Percentiles rank a stretch among this genome's conserved stretches.
Conservation (phyloP, 306 rosid genomes). For the Prunus salicina region DNA sequence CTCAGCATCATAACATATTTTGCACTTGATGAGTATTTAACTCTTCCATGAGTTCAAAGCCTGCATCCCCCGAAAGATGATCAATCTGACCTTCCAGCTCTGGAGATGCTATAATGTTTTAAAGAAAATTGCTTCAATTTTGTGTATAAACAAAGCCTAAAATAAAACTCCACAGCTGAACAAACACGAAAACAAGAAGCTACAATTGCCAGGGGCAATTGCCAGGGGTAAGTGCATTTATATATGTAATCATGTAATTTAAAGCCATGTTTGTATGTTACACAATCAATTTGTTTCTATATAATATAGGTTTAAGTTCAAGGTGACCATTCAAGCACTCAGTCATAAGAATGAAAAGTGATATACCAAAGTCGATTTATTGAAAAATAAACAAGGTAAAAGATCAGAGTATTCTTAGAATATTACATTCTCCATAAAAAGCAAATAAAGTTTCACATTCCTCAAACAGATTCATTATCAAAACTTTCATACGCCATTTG, state of each 20-base stretch:
- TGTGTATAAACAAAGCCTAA: neutral
- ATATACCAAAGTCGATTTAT: too few relatives aligned
- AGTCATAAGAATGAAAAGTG: too few relatives aligned
- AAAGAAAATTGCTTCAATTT: neutral
- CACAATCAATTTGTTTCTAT: neutral
- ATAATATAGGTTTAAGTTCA: too few relatives aligned
- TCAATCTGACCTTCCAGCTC: conserved; percentile 15
- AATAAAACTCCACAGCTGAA: neutral
- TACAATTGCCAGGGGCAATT: neutral
- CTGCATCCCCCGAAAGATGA: conserved; percentile 27
- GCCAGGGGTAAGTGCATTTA: neutral
- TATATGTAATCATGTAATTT: neutral
- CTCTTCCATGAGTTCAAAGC: conserved; percentile 41
- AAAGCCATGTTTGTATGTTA: neutral
- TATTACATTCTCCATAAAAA: too few relatives aligned
- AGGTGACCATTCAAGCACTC: too few relatives aligned
- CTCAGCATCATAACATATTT: conserved; percentile 42
- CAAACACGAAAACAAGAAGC: neutral
- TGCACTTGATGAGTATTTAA: conserved; percentile 29
- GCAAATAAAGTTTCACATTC: too few relatives aligned
- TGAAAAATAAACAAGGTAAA: too few relatives aligned
- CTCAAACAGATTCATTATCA: too few relatives aligned
- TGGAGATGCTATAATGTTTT: conserved; percentile 13
- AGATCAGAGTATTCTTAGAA: too few relatives aligned
- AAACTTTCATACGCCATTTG: too few relatives aligned